Evolutionary conservation across 1,284 basidiomycete genomes (phyloP), one percentile per base, ranked within the genome.

Genomic region (Tetrapyrgos nigripes): DNA sequence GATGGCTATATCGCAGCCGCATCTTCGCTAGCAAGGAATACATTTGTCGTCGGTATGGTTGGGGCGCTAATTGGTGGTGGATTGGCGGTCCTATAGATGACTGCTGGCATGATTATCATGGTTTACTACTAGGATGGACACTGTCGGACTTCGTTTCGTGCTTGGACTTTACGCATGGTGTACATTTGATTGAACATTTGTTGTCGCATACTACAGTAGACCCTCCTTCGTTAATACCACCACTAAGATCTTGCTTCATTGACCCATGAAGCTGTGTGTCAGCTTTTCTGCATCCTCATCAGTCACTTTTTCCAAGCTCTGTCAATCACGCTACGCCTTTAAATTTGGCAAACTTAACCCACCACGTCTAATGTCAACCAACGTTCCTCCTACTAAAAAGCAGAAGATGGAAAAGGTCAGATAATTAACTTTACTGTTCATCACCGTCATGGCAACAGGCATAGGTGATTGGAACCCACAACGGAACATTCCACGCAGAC

Each of bases 401-500:
- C 81, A 79, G 63, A 87, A 79, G 68, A 73, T 82, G 69, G 73
- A 73, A 61, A 79, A 82, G 73, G 80, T 82, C 56, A 40, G 51
- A 70, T 69, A 64, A 67, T 58, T 64, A 29, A 5, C 33, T 48
- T 63, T 57, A 17, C 27, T 24, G 19, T 21, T 19, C 24, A 24
- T 26, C 14, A 17, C 14, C n/a, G 24, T 33, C 5, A 31, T 57
- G 14, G 35, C n/a, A n/a, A n/a, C n/a, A n/a, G 48, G 52, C 59
- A 13, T 64, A 92, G 89, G 72, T 84, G 40, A 96, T 97, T 68
- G 94, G 94, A 53, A 98, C 96, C 1, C 96, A 98, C 77, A 94
- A 92, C 62, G 96, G 96, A 23, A 95, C 94, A 0, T 98, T 98
- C 75, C 97, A 99, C 72, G 97, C 95, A 71, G 97, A 99, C 71